Conservation (phyloP, 495 filamentous ascomycete species). For the Penicillium antarcticum region DNA sequence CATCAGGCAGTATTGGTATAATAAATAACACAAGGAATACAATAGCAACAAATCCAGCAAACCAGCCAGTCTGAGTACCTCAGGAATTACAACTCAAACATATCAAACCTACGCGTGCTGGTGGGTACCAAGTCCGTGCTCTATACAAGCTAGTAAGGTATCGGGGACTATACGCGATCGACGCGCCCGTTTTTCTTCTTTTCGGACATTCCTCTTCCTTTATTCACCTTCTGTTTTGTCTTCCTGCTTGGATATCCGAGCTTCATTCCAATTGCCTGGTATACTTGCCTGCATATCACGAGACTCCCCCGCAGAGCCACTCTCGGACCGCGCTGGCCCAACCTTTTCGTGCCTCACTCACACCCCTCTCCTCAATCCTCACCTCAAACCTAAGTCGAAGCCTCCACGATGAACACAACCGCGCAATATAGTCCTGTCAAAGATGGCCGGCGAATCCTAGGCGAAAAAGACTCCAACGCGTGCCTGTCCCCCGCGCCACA, state of each 20-base stretch:
- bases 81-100: no score
- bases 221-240: background rate
- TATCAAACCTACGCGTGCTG: constrained; percentile 22
- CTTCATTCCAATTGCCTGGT: background rate
- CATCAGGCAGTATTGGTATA: no score
- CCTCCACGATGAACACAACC: constrained; percentile 26
- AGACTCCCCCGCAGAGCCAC: constrained; percentile 1
- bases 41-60: no score
- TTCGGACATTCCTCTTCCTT: background rate
- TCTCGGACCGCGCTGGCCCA: background rate
- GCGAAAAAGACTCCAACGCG: constrained; percentile 46
- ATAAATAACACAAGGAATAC: no score
- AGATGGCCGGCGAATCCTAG: constrained; percentile 42
- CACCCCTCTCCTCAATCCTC: background rate
- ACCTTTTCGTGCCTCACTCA: no score
- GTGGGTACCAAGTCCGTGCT: constrained; percentile 29
- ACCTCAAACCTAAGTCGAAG: background rate
- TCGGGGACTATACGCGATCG: constrained; percentile 28
- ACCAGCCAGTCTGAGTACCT: no score
- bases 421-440: constrained; percentile 37
- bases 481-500: constrained; percentile 39
- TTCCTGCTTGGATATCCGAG: background rate
- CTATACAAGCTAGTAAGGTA: constrained; percentile 30
- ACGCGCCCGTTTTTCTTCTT: constrained; percentile 24
- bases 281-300: background rate